These are phyloP conservation scores for Endoconidiophora laricicola DNA, from an alignment of 2,329 filamentous ascomycete species.

Conservation along the genomic window DNA sequence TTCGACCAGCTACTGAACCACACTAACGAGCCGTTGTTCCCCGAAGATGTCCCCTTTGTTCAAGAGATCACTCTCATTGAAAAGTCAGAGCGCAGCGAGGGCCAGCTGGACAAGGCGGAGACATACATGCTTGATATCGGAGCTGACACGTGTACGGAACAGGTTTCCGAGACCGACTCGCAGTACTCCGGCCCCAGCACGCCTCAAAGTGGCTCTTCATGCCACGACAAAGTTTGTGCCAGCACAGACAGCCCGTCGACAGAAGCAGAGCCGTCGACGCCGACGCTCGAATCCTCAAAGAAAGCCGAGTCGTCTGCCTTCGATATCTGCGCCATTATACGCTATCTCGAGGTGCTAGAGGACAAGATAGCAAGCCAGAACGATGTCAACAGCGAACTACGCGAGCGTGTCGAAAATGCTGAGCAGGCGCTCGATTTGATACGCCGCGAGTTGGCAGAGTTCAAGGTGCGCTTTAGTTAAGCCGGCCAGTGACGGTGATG, in stretches of 20 bases:
- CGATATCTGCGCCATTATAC: background rate
- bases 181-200: slow-evolving; percentile 7
- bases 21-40: slow-evolving; percentile 21
- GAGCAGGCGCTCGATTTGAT: slow-evolving; percentile 6
- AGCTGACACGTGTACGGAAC: background rate
- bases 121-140: background rate
- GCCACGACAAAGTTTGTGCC: background rate
- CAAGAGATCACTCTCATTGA: background rate
- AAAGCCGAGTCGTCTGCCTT: background rate
- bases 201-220: background rate
- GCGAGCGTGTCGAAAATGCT: slow-evolving; percentile 1
- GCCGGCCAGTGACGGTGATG: background rate
- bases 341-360: slow-evolving; percentile 9
- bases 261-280: background rate
- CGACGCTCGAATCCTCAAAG: background rate
- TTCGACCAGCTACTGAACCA: slow-evolving; percentile 25
- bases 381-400: slow-evolving; percentile 4
- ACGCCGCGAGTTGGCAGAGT: slow-evolving; percentile 6
- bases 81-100: background rate
- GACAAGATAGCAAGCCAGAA: slow-evolving; percentile 5
- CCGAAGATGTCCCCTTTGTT: background rate
- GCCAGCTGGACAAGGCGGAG: background rate
- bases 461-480: slow-evolving; percentile 6
- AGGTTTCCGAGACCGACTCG: background rate
- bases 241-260: background rate